phyloP scores from a whole-genome alignment of 495 filamentous ascomycete species.

The Neurospora sp. region DNA sequence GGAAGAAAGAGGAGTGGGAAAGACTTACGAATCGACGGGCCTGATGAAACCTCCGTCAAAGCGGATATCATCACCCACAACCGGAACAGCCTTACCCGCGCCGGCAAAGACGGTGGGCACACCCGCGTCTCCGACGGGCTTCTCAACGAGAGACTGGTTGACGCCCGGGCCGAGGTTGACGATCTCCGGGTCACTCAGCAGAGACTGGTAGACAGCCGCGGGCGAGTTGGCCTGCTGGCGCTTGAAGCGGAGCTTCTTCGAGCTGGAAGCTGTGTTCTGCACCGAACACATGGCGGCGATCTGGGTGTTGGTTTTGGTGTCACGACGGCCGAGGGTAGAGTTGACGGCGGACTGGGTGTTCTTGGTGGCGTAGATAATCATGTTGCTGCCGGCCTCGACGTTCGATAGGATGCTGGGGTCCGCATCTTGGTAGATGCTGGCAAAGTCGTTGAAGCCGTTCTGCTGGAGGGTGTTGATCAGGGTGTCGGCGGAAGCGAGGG shows the following conservation, averaged over 20 bases:
- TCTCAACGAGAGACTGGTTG: neutral
- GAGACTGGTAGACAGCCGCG: neutral
- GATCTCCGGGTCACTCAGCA: neutral
- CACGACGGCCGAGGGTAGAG: neutral
- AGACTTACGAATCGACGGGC: conserved; percentile 18
- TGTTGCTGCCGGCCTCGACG: neutral
- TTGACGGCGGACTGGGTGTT: neutral
- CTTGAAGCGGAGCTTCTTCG: neutral
- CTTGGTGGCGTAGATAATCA: neutral
- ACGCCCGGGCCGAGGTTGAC: neutral
- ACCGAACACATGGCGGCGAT: neutral
- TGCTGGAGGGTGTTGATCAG: neutral
- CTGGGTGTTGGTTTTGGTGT: neutral
- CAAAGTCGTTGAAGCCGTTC: neutral
- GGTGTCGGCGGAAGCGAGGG: neutral
- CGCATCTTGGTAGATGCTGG: neutral
- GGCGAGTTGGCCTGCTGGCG: neutral
- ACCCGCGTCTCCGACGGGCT: neutral
- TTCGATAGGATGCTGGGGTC: neutral
- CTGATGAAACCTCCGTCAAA: conserved; percentile 26
- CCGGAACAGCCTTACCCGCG: conserved; percentile 20
- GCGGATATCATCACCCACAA: conserved; percentile 22
- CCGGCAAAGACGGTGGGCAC: conserved; percentile 16
- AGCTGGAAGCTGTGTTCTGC: neutral
- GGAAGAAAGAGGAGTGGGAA: neutral